phyloP scores from a whole-genome alignment of 2,329 filamentous ascomycete species.

The Botryotinia globosa region DNA sequence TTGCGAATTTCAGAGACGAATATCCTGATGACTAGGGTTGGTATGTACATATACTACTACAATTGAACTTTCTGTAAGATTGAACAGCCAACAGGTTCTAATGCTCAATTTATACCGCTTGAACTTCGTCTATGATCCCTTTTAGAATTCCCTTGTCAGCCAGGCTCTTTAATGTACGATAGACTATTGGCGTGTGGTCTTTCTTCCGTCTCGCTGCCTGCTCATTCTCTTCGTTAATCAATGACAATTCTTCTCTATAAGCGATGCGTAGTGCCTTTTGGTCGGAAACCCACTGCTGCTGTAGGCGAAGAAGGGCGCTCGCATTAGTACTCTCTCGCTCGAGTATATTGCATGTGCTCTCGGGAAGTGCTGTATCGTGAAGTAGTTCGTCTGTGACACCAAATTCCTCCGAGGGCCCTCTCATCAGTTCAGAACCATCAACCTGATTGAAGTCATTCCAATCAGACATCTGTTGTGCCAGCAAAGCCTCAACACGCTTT shows the following conservation, averaged over 20 bases:
- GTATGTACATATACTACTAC: constrained; percentile 11
- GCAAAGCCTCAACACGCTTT: constrained; percentile 41
- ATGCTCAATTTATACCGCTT: neutral
- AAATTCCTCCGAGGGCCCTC: constrained; percentile 23
- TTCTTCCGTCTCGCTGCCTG: constrained; percentile 55
- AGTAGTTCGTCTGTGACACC: constrained; percentile 28
- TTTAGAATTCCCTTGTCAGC: constrained; percentile 63
- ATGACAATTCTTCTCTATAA: constrained; percentile 49
- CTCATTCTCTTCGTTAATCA: constrained; percentile 48
- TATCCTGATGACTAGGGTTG: constrained; percentile 74
- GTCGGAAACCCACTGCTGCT: constrained; percentile 43
- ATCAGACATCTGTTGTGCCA: constrained; percentile 41
- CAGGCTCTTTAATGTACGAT: constrained; percentile 66
- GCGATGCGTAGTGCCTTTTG: constrained; percentile 45
- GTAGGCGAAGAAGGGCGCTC: constrained; percentile 39
- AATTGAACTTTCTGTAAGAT: neutral
- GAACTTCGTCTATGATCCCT: constrained; percentile 38
- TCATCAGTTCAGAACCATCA: constrained; percentile 12
- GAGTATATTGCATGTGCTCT: constrained; percentile 20
- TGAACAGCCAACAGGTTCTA: neutral
- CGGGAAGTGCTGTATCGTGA: constrained; percentile 17
- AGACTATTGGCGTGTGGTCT: constrained; percentile 68
- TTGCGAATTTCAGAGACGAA: constrained; percentile 79
- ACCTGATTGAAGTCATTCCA: constrained; percentile 43
- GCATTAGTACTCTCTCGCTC: constrained; percentile 24